These are phyloP conservation scores for Otatea glauca DNA, from an alignment of 176 grass and related monocot genomes.

Conservation along the genomic window DNA sequence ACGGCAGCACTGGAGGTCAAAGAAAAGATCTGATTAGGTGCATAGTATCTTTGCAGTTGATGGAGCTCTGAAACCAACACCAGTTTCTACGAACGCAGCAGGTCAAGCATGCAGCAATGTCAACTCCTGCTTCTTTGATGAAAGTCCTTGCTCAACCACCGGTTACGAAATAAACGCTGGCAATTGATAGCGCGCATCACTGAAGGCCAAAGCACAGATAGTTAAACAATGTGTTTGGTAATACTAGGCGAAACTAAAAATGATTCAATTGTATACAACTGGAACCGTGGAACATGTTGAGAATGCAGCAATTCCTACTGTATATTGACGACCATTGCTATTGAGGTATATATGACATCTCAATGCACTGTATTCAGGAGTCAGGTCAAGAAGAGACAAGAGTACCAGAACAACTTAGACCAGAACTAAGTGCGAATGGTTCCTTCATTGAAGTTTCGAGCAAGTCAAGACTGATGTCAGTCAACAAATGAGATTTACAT, in stretches of 20 bases:
- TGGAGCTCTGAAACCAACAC: neutral
- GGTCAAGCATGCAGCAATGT: neutral
- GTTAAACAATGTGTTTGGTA: neutral
- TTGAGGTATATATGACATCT: neutral
- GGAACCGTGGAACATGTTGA: neutral
- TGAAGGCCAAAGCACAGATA: conserved; percentile 13
- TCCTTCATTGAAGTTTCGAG: conserved; percentile 37
- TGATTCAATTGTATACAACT: neutral
- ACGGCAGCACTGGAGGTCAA: conserved; percentile 7
- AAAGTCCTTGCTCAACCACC: neutral
- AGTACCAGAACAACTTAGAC: conserved; percentile 8
- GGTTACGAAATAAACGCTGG: neutral
- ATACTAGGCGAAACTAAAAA: neutral
- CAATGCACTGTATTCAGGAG: neutral
- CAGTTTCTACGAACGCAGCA: neutral
- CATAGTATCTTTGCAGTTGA: neutral
- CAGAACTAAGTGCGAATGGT: conserved; percentile 17
- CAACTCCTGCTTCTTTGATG: too few species aligned
- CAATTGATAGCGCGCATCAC: neutral
- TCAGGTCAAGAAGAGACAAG: neutral
- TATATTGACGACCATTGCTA: neutral
- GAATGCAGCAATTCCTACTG: too few species aligned
- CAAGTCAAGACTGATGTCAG: conserved; percentile 33
- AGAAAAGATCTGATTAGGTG: conserved; percentile 16
- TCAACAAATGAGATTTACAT: conserved; percentile 74